These are phyloP conservation scores for Ananas comosus DNA, from an alignment of 176 grass and related monocot species.

Conservation along the genomic window DNA sequence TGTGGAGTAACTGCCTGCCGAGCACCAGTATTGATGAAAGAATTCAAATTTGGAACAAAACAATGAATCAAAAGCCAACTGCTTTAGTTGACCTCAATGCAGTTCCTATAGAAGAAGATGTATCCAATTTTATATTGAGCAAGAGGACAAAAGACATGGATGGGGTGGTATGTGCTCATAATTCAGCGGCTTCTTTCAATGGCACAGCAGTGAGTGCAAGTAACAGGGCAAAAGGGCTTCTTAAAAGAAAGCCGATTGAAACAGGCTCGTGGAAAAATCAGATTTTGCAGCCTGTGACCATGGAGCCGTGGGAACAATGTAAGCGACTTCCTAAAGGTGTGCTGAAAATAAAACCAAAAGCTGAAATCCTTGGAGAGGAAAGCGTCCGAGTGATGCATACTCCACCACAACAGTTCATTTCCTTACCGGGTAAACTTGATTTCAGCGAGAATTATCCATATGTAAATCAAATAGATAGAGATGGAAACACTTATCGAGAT, in stretches of 20 bases:
- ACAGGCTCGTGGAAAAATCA: slow-evolving; percentile 25
- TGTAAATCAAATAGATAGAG: slow-evolving; percentile 18
- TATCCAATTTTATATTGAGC: slow-evolving; percentile 19
- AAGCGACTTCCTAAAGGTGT: slow-evolving; percentile 45
- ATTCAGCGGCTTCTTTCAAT: slow-evolving; percentile 3
- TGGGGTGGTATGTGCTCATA: slow-evolving; percentile 18
- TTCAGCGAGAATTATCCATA: slow-evolving; percentile 25
- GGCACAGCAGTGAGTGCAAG: slow-evolving; percentile 8
- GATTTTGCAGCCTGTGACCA: slow-evolving; percentile 3
- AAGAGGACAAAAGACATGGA: slow-evolving; percentile 35
- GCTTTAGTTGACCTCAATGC: slow-evolving; percentile 32
- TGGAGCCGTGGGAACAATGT: slow-evolving; percentile 12
- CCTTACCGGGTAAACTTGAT: slow-evolving; percentile 20
- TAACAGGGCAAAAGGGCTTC: slow-evolving; percentile 31
- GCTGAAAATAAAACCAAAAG: slow-evolving; percentile 49
- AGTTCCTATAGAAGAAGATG: slow-evolving; percentile 35
- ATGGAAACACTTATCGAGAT: slow-evolving; percentile 17
- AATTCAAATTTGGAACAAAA: slow-evolving; percentile 34
- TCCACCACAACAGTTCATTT: slow-evolving; percentile 27
- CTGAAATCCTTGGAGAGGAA: slow-evolving; percentile 14
- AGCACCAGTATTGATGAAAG: slow-evolving; percentile 28
- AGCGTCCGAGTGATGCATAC: slow-evolving; percentile 18
- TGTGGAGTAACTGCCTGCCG: slow-evolving; percentile 25
- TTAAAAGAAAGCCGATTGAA: slow-evolving; percentile 31
- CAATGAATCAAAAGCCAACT: slow-evolving; percentile 23